Percentiles rank a stretch among this genome's conserved stretches.
These are phyloP conservation scores for Saturnispora saitoi DNA, from an alignment of 805 yeast genomes.

Conservation along the genomic window DNA sequence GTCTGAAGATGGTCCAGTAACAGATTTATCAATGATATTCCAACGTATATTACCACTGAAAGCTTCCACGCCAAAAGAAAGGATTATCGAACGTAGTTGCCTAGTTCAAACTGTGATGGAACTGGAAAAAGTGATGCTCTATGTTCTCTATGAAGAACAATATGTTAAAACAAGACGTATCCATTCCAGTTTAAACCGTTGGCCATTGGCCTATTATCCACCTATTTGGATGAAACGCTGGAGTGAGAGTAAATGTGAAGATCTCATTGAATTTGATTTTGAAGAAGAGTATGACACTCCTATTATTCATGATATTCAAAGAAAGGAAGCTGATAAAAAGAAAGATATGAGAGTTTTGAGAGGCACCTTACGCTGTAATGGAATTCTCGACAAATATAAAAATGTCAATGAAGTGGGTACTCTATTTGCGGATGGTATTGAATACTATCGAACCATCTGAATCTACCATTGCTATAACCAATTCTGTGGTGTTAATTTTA, in stretches of 20 bases:
- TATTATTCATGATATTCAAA: constrained; percentile 3
- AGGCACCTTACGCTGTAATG: background rate
- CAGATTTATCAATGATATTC: constrained; percentile 2
- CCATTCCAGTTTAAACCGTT: constrained; percentile 1
- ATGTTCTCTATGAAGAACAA: constrained; percentile 5
- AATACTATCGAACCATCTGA: constrained; percentile 7
- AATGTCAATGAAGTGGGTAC: background rate
- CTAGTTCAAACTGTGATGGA: background rate
- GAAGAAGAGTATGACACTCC: background rate
- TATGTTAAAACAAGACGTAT: constrained; percentile 4
- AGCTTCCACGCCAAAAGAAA: background rate
- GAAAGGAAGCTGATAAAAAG: background rate
- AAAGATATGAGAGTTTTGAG: background rate
- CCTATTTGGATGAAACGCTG: constrained; percentile 7
- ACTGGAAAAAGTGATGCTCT: constrained; percentile 2
- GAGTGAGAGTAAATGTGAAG: constrained; percentile 1
- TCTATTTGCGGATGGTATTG: constrained; percentile 6
- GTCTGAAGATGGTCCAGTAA: constrained; percentile 1
- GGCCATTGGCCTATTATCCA: constrained; percentile 8
- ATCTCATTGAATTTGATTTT: background rate
- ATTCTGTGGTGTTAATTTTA: background rate
- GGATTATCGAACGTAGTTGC: background rate
- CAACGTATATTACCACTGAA: background rate
- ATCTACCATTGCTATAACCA: constrained; percentile 3
- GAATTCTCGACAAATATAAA: background rate